Evolutionary conservation across 495 filamentous ascomycete species (phyloP).

Genomic region (Annulohypoxylon stygium): DNA sequence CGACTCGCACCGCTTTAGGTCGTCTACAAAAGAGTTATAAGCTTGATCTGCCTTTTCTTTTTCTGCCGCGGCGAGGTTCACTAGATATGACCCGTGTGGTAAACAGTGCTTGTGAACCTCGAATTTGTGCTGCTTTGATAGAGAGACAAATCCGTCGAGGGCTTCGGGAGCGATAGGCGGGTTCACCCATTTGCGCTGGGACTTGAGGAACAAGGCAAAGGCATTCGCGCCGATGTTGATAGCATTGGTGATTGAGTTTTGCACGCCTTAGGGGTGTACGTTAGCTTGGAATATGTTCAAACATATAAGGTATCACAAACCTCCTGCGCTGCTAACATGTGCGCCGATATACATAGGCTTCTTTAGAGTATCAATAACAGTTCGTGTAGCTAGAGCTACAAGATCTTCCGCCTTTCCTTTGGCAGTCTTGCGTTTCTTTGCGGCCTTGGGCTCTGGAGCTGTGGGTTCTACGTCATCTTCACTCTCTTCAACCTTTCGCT

Average conservation of each 20-base stretch:
- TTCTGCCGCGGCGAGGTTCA: slow-evolving; percentile 92
- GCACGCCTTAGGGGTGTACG: slow-evolving; percentile 71
- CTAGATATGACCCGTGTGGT: slow-evolving; percentile 94
- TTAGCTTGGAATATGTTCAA: slow-evolving; percentile 16
- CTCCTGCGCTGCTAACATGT: slow-evolving; percentile 90
- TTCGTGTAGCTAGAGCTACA: slow-evolving; percentile 77
- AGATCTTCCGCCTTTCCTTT: slow-evolving; percentile 59
- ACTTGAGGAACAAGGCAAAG: slow-evolving; percentile 95
- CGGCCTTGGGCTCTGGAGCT: slow-evolving; percentile 48
- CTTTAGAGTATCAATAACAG: slow-evolving; percentile 70
- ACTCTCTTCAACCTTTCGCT: slow-evolving; percentile 44
- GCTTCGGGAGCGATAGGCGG: slow-evolving; percentile 79
- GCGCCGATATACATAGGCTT: slow-evolving; percentile 85
- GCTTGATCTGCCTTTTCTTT: slow-evolving; percentile 84
- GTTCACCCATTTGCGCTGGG: slow-evolving; percentile 93
- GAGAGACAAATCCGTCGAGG: slow-evolving; percentile 72
- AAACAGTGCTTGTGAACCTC: slow-evolving; percentile 78
- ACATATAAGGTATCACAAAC: slow-evolving; percentile 57
- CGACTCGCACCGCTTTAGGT: slow-evolving; percentile 87
- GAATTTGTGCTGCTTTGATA: slow-evolving; percentile 78
- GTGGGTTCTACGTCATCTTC: slow-evolving; percentile 45
- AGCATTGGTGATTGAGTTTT: slow-evolving; percentile 86
- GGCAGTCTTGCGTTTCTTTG: slow-evolving; percentile 63
- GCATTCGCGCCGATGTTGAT: slow-evolving; percentile 88
- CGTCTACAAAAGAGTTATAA: slow-evolving; percentile 87